Evolutionary conservation across 179 eudicot genomes (phyloP).

Genomic region (Carnegiea gigantea): DNA sequence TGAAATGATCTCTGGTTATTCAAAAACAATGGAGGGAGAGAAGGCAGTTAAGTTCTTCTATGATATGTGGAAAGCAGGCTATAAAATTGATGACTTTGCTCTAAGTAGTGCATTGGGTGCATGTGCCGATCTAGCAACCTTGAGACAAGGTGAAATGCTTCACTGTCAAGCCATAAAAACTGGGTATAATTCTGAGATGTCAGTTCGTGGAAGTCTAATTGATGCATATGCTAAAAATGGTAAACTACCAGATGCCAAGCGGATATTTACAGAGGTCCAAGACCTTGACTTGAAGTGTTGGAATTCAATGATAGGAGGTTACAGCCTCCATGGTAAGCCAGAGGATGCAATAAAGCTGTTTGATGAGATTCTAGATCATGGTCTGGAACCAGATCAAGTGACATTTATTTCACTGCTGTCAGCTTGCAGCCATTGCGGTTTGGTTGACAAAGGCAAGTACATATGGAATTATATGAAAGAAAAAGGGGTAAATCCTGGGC

Average conservation of each 20-base stretch:
- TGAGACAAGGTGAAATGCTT: conserved; percentile 67
- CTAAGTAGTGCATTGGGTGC: conserved; percentile 71
- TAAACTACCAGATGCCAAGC: conserved; percentile 52
- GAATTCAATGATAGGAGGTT: conserved; percentile 81
- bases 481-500: conserved; percentile 45
- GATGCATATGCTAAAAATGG: conserved; percentile 88
- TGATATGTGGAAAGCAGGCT: conserved; percentile 59
- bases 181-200: conserved; percentile 54
- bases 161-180: conserved; percentile 61
- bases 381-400: conserved; percentile 57
- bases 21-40: conserved; percentile 52
- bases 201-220: conserved; percentile 74
- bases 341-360: conserved; percentile 55
- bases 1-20: conserved; percentile 74
- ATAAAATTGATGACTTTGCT: conserved; percentile 59
- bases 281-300: conserved; percentile 70
- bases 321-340: conserved; percentile 79
- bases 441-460: conserved; percentile 50
- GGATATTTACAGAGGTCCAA: conserved; percentile 33
- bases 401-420: conserved; percentile 69
- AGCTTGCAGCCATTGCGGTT: conserved; percentile 79
- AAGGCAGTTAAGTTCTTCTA: conserved; percentile 54
- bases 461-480: conserved; percentile 70
- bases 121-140: conserved; percentile 75
- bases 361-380: conserved; percentile 42